Evolutionary conservation across 2,329 filamentous ascomycete genomes (phyloP).

Genomic region (Hypoxylon sp.): DNA sequence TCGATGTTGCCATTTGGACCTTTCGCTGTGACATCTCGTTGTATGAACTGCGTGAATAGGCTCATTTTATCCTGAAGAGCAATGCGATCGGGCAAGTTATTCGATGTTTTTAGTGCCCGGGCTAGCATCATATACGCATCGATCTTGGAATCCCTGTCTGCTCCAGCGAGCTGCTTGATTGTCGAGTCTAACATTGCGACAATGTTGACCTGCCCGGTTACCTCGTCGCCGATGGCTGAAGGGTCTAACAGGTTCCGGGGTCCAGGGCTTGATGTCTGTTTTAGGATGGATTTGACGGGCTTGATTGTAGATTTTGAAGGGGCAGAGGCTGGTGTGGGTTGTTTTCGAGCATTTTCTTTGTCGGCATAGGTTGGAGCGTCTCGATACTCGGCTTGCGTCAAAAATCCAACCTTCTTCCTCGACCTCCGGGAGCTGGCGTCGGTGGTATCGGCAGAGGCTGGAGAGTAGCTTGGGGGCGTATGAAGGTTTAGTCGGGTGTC

Average conservation of each 20-base stretch:
- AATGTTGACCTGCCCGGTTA: slow-evolving; percentile 68
- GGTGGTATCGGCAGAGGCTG: slow-evolving; percentile 60
- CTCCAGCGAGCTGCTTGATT: slow-evolving; percentile 82
- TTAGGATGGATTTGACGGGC: slow-evolving; percentile 81
- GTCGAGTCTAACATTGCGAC: slow-evolving; percentile 88
- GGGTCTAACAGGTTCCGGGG: slow-evolving; percentile 63
- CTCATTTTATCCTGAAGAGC: slow-evolving; percentile 82
- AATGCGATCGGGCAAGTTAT: slow-evolving; percentile 82
- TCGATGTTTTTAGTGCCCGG: slow-evolving; percentile 82
- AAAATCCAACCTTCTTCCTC: slow-evolving; percentile 72
- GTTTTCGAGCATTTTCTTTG: slow-evolving; percentile 55
- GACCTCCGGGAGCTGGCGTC: slow-evolving; percentile 61
- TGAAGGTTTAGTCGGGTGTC: slow-evolving; percentile 61
- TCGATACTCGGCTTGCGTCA: slow-evolving; percentile 69
- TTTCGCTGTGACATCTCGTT: slow-evolving; percentile 80
- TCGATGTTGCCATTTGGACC: slow-evolving; percentile 71
- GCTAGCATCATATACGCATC: slow-evolving; percentile 90
- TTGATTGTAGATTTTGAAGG: slow-evolving; percentile 59
- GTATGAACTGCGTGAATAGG: slow-evolving; percentile 84
- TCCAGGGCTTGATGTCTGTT: slow-evolving; percentile 67
- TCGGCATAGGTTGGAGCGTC: slow-evolving; percentile 65
- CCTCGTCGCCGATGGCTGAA: slow-evolving; percentile 60
- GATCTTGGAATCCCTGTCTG: slow-evolving; percentile 78
- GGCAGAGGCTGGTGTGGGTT: slow-evolving; percentile 60
- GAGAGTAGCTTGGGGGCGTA: slow-evolving; percentile 68